Conservation (phyloP, 345 rosid species). For the Eucalyptus curtisii region DNA sequence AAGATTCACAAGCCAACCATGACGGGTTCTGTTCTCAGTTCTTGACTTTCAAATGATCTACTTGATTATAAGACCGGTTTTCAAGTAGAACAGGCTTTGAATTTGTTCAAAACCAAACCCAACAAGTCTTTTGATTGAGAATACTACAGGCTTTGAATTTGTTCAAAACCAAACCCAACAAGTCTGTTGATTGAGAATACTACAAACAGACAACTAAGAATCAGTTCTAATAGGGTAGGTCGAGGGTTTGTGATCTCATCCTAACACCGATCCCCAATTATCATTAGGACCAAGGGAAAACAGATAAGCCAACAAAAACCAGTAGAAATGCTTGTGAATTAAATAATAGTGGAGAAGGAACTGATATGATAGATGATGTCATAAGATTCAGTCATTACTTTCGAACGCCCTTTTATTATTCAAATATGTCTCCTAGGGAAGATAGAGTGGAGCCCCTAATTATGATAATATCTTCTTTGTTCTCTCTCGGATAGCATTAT, state of each 20-base stretch:
- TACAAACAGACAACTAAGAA: rapidly evolving
- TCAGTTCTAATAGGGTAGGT: background rate
- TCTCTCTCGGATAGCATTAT: background rate
- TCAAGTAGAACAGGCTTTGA: background rate
- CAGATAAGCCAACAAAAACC: too few species aligned
- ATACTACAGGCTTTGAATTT: background rate
- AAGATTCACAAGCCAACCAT: background rate
- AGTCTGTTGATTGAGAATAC: background rate
- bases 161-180: background rate
- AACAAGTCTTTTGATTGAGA: background rate
- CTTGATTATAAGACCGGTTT: background rate
- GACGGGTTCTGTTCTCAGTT: background rate
- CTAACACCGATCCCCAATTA: background rate
- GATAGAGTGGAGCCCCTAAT: background rate
- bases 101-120: background rate
- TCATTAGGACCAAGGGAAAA: background rate
- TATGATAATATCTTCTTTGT: background rate
- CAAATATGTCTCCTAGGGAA: background rate
- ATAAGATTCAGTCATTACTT: background rate
- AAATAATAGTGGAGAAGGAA: background rate
- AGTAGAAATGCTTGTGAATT: background rate
- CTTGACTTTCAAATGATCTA: background rate
- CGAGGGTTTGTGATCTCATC: background rate
- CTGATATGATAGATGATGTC: background rate
- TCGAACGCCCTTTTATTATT: background rate